Base-by-base conservation (phyloP, 441 rosid species). In the Pelargonium fulgidum region DNA sequence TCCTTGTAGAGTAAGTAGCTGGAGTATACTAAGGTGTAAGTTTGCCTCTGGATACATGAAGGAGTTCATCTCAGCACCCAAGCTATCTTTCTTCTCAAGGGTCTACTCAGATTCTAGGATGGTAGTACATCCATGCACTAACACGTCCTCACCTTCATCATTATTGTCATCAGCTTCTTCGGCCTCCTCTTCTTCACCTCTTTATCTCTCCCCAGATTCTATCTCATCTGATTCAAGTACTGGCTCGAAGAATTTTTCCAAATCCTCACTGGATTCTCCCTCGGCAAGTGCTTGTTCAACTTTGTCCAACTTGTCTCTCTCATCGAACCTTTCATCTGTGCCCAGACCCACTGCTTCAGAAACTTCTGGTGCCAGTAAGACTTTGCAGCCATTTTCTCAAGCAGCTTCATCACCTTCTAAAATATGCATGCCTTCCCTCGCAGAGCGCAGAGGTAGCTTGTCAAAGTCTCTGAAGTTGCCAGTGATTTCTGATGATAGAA, bases 71-170 rank as follows among this genome's bases (percentile, higher is more conserved):
- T 71, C 85, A 9, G 85, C 79, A 6, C 91, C 96, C 48, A 89
- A 85, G 80, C 71, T 84, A 33, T 80, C 79, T 24, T 87, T 58
- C 0, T 58, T 93, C 66, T 82, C 97, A 42, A 86, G 99, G 74
- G 88, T 88, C 41, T 89, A 89, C 76, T 93, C 99, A 52, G 97
- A 91, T 76, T 93, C 96, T 10, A 88, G 86, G 99, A 87, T 91
- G 92, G 80, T 86, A 16, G 89, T 88, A 63, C 96, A 81, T 72
- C 77, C 90, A 64, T 83, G 87, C 50, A 82, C 90, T 54, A 92
- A 90, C 39, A 79, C 89, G 39, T 81, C 84, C 36, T 72, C 72
- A 9, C 63, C 71, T 22, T 48, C 83, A 26, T 69, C 84, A 0
- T 73, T 73, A 0, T 73, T 79, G 1, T 86, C 86, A n/a, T 86